phyloP scores from a whole-genome alignment of 2,329 filamentous ascomycete genomes.

The Colletotrichum cereale region DNA sequence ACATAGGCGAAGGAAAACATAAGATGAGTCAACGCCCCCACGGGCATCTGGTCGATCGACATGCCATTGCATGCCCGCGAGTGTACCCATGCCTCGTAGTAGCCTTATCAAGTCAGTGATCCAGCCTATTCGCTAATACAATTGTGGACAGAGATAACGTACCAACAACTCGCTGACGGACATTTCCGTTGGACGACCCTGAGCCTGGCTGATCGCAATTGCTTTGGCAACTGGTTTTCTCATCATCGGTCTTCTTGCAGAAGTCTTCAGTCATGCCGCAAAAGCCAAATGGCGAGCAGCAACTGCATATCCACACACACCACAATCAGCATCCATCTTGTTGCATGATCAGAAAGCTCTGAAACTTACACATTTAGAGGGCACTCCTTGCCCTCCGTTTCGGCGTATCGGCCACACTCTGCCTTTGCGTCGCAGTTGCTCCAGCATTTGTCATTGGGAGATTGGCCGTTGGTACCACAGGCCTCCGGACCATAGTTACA shows the following conservation, averaged over 20 bases:
- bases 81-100: not conserved
- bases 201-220: conserved; percentile 25
- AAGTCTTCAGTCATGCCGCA: conserved; percentile 45
- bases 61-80: not conserved
- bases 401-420: conserved; percentile 49
- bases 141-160: too few species aligned
- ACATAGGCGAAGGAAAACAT: conserved; percentile 52
- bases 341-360: too few species aligned
- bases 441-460: conserved; percentile 47
- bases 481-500: conserved; percentile 31
- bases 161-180: too few species aligned
- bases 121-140: too few species aligned
- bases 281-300: conserved; percentile 51
- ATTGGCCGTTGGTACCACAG: conserved; percentile 43
- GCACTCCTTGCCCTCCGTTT: conserved; percentile 43
- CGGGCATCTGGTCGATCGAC: conserved; percentile 40
- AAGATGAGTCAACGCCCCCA: conserved; percentile 45
- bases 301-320: conserved; percentile 37
- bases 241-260: conserved; percentile 17
- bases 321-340: too few species aligned
- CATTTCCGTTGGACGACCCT: too few species aligned
- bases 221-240: conserved; percentile 42
- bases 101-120: not conserved
- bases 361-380: conserved; percentile 50
- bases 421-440: conserved; percentile 50